A percentile compares a stretch with the other conserved stretches of the same genome.
phyloP scores from a whole-genome alignment of 768 basidiomycete genomes.

The Tulasnella sp. region DNA sequence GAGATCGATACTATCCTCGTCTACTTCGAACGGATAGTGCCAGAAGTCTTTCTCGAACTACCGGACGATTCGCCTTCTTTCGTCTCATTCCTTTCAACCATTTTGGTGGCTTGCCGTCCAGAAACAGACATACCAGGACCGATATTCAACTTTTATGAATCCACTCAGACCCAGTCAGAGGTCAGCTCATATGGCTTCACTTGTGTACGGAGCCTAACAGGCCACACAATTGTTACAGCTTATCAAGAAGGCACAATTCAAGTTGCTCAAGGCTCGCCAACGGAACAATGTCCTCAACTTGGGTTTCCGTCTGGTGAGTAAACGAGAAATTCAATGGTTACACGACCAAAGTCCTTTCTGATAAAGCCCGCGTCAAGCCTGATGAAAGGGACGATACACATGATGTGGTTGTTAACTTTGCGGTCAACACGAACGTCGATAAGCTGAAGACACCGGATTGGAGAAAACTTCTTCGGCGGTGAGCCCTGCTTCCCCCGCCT shows the following conservation, averaged over 20 bases:
- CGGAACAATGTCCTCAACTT: constrained; percentile 47
- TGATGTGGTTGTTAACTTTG: constrained; percentile 42
- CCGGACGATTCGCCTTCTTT: constrained; percentile 8
- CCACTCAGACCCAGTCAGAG: constrained; percentile 4
- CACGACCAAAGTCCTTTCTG: too few relatives aligned
- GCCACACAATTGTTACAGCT: not conserved
- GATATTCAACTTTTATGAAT: not conserved
- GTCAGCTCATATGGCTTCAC: not conserved
- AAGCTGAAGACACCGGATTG: constrained; percentile 55
- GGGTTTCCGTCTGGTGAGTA: constrained; percentile 51
- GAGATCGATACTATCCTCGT: not conserved
- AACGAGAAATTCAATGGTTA: too few relatives aligned
- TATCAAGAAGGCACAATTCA: constrained; percentile 14
- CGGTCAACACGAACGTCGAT: constrained; percentile 65
- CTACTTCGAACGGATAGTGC: not conserved
- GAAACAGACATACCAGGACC: not conserved
- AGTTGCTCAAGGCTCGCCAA: constrained; percentile 11
- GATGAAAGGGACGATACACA: constrained; percentile 25
- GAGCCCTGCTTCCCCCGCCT: constrained; percentile 17
- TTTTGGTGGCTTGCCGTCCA: not conserved
- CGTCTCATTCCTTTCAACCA: not conserved
- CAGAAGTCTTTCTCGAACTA: constrained; percentile 3
- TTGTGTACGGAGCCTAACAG: too few relatives aligned
- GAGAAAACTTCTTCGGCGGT: constrained; percentile 55
- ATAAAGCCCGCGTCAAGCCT: not conserved